These are phyloP conservation scores for Wickerhamomyces queroliae DNA, from an alignment of 805 yeast genomes.

Conservation along the genomic window DNA sequence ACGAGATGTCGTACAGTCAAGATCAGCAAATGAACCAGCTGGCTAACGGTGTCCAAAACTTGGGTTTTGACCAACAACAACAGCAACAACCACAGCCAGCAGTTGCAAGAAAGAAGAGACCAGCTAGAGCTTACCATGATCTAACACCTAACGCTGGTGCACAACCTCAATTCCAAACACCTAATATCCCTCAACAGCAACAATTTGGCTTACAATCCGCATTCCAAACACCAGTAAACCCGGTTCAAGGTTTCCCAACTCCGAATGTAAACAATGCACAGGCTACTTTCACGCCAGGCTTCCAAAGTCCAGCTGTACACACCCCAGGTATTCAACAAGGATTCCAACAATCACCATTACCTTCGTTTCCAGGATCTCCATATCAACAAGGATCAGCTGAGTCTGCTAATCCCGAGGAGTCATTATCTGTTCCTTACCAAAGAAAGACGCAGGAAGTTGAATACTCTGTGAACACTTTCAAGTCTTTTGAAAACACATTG, in stretches of 20 bases:
- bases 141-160: slow-evolving; percentile 2
- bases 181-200: slow-evolving; percentile 2
- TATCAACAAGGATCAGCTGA: not conserved
- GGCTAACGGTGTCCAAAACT: slow-evolving; percentile 4
- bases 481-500: slow-evolving; percentile 67
- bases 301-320: not conserved
- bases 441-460: slow-evolving; percentile 16
- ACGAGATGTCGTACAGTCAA: not conserved
- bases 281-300: not conserved
- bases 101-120: slow-evolving; percentile 11
- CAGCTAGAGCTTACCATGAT: slow-evolving; percentile 20
- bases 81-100: slow-evolving; percentile 7
- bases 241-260: not conserved
- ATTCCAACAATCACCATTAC: not conserved
- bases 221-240: not conserved
- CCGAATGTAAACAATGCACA: not conserved
- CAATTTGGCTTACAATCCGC: slow-evolving; percentile 1
- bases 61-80: slow-evolving; percentile 2
- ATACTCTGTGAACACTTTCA: slow-evolving; percentile 37
- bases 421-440: slow-evolving; percentile 12
- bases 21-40: not conserved
- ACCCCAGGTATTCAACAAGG: not conserved
- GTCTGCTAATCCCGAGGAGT: slow-evolving; percentile 4
- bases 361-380: slow-evolving; percentile 1
- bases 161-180: slow-evolving; percentile 3